phyloP scores from a whole-genome alignment of 176 grass and related monocot species.

The Lolium rigidum region DNA sequence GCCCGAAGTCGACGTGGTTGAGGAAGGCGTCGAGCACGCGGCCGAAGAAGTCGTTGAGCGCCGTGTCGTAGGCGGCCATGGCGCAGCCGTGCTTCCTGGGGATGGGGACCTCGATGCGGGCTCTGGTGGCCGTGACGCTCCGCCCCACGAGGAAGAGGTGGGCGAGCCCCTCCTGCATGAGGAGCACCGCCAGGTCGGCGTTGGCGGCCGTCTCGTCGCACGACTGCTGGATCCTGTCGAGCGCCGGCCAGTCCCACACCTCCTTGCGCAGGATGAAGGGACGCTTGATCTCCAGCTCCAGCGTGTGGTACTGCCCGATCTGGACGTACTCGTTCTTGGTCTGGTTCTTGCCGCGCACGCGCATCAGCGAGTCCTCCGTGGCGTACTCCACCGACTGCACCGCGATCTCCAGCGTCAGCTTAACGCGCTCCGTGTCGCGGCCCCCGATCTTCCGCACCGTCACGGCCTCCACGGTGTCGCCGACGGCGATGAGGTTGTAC shows the following conservation, averaged over 20 bases:
- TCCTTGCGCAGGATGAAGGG: slow-evolving; percentile 71
- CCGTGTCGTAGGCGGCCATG: slow-evolving; percentile 30
- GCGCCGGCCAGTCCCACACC: slow-evolving; percentile 78
- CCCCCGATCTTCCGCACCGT: neutral
- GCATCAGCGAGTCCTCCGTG: slow-evolving; percentile 29
- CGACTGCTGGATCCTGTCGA: slow-evolving; percentile 72
- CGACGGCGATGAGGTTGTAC: slow-evolving; percentile 7
- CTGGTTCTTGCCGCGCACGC: slow-evolving; percentile 82
- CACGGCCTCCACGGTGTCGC: neutral
- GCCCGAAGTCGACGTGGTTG: slow-evolving; percentile 75
- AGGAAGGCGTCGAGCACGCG: slow-evolving; percentile 71
- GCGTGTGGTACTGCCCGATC: slow-evolving; percentile 90
- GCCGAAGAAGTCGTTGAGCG: slow-evolving; percentile 84
- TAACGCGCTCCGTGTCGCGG: neutral
- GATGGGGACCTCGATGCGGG: slow-evolving; percentile 76
- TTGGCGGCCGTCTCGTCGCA: slow-evolving; percentile 70
- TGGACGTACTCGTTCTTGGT: slow-evolving; percentile 73
- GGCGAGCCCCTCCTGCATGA: slow-evolving; percentile 91
- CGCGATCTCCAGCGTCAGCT: neutral
- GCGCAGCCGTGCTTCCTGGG: slow-evolving; percentile 70
- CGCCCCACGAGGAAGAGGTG: slow-evolving; percentile 70
- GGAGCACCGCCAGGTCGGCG: slow-evolving; percentile 86
- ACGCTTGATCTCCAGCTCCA: slow-evolving; percentile 72
- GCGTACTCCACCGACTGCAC: neutral
- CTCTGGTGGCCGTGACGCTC: slow-evolving; percentile 70